Evolutionary conservation across 1,284 basidiomycete species (phyloP), one percentile per base, ranked within the genome.

Genomic region (Fomitopsis palustris): DNA sequence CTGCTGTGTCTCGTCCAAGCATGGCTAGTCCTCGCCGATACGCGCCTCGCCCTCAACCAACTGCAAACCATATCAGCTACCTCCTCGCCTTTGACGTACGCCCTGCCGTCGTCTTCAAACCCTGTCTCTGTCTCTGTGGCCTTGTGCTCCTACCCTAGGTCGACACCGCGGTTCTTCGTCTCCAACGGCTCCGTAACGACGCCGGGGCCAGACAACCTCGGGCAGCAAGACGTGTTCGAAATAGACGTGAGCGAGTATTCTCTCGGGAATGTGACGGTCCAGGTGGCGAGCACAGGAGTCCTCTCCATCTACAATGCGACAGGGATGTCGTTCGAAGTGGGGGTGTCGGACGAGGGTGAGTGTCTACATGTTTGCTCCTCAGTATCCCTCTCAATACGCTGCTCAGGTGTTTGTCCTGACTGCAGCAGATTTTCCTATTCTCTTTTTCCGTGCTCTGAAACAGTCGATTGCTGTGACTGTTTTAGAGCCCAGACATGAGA

Each of bases 81-180:
- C 17, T 60, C 62, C n/a, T 63, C 59, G 17, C 64, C 68, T 45
- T 65, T 70, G 10, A 66, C 61, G n/a, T 74, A 70, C 62, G 53
- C 67, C 1, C 59, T 77, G 7, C 71, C 75, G 2, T 31, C 80
- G 0, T 68, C 76, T 1, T 72, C 79, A 2, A 65, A 72, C 4
- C 71, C 74, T 35, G 72, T 88, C 10, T 77, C 8, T 8, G 76
- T 90, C 16, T 82, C 85, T 5, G 70, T 91, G 29, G 86, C 86
- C 0, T 68, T 86, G 49, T 90, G 88, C 65, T 72, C 76, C 0
- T 59, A 69, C 16, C 66, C 69, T 6, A 69, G 73, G 19, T 67
- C 59, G 41, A 67, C 72, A 4, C 78, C 79, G 2, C 75, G 77
- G 49, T 88, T 87, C 63, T 84, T 85, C 60, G 68, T 86, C 0